These are phyloP conservation scores for Forsythia suspensa DNA, from an alignment of 257 asterid genomes.

Conservation along the genomic window DNA sequence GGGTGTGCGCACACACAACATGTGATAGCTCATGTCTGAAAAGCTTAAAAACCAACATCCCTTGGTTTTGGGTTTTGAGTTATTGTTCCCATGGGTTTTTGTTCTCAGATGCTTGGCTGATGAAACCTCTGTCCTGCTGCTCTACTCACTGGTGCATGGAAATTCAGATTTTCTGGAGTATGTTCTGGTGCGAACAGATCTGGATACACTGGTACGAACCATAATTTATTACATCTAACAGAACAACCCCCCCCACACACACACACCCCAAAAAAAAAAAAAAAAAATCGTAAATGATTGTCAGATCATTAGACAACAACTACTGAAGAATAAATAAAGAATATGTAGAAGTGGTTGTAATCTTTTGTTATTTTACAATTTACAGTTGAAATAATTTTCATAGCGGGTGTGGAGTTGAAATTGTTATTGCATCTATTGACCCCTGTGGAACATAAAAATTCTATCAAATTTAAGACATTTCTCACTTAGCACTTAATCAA, in stretches of 20 bases:
- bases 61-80: constrained; percentile 9
- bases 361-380: neutral
- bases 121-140: constrained; percentile 86
- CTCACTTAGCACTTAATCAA: constrained; percentile 3
- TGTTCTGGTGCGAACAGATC: constrained; percentile 95
- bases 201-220: constrained; percentile 89
- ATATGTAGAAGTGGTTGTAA: neutral
- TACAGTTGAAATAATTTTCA: neutral
- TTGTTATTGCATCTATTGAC: neutral
- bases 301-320: neutral
- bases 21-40: constrained; percentile 8
- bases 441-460: neutral
- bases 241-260: neutral
- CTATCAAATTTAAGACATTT: neutral
- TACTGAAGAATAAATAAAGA: neutral
- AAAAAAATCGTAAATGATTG: neutral
- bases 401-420: neutral
- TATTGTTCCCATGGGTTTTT: constrained; percentile 14
- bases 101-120: constrained; percentile 74
- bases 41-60: neutral
- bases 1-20: neutral
- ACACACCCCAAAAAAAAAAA: no score
- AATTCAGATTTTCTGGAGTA: constrained; percentile 91
- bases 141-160: constrained; percentile 91
- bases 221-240: constrained; percentile 6